Base-by-base conservation (phyloP, 2,329 filamentous ascomycete genomes). In the Hortaea sp. region DNA sequence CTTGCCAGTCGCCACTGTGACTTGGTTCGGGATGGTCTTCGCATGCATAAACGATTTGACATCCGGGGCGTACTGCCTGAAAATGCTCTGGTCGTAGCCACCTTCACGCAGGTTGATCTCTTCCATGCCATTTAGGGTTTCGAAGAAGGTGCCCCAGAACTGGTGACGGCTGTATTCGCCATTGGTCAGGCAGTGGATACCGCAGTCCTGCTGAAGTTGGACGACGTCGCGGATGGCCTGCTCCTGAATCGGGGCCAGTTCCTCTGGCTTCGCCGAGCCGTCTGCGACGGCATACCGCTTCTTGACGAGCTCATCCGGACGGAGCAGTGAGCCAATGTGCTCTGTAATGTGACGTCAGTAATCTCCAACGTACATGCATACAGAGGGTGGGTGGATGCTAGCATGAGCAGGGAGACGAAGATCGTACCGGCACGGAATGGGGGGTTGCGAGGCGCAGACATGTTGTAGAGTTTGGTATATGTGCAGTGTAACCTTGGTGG, bases 271-370 rank as follows among this genome's bases (percentile, higher is more conserved):
- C 20, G 53, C 54, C 7, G 50, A 55, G 38, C 53, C 52, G 35
- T 56, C 58, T 11, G 59, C 71, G 49, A 75, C 65, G 58, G 73
- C 64, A 53, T 73, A 69, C 60, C 82, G 72, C 45, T 76, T 75
- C 46, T 77, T 68, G 7, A 84, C 70, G 10, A 87, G 74, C 43
- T 74, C 67, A 39, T 79, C 65, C 1, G 82, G 81, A 32, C 83
- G 78, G 39, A 86, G 75, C 30, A 87, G 71, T 10, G 82, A 85
- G 42, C 83, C 83, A 50, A 85, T 74, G 54, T 87, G 83, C 66
- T 87, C 83, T 39, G 37, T 39, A 20, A 35, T 35, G 32, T 9
- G 32, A 35, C 32, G 7, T 35, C 32, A 35, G 20, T 20, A 20
- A 20, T 20, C 20, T 20, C 20, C 20, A 20, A 20, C 20, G 20